A percentile compares a stretch with the other conserved stretches of the same genome.
Evolutionary conservation across 257 asterid species (phyloP).

Genomic region (Solanum stenotomum): DNA sequence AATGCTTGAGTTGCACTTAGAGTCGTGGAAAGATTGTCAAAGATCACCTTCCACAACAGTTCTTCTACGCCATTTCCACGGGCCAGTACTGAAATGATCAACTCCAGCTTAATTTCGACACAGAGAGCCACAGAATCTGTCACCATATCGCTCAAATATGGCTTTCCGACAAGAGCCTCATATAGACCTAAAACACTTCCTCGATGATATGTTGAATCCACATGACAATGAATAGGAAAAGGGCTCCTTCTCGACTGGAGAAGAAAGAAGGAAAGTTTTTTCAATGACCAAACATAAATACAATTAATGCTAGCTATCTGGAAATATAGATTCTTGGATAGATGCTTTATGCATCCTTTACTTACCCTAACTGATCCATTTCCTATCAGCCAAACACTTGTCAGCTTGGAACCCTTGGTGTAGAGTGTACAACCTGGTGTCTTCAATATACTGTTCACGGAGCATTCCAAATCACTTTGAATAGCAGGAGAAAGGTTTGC

Average conservation of each 20-base stretch:
- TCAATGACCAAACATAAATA: background rate
- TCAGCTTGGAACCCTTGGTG: background rate
- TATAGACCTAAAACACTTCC: constrained; percentile 1
- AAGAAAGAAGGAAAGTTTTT: background rate
- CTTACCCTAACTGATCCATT: constrained; percentile 1
- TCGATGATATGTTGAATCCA: background rate
- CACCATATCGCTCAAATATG: background rate
- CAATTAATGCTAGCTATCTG: background rate
- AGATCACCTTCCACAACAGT: background rate
- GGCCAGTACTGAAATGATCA: background rate
- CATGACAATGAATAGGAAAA: background rate
- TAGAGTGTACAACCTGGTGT: constrained; percentile 1
- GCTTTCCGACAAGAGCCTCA: background rate
- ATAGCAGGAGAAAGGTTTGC: background rate
- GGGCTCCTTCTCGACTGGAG: background rate
- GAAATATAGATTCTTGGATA: background rate
- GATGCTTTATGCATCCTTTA: background rate
- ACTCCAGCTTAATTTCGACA: background rate
- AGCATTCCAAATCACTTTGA: background rate
- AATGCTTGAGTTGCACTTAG: background rate
- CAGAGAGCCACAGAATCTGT: background rate
- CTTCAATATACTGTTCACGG: background rate
- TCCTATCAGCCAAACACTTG: background rate
- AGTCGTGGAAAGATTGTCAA: background rate
- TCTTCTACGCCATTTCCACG: background rate